A percentile compares a stretch with the other conserved stretches of the same genome.
phyloP scores from a whole-genome alignment of 306 rosid species.

The Begonia loranthoides region DNA sequence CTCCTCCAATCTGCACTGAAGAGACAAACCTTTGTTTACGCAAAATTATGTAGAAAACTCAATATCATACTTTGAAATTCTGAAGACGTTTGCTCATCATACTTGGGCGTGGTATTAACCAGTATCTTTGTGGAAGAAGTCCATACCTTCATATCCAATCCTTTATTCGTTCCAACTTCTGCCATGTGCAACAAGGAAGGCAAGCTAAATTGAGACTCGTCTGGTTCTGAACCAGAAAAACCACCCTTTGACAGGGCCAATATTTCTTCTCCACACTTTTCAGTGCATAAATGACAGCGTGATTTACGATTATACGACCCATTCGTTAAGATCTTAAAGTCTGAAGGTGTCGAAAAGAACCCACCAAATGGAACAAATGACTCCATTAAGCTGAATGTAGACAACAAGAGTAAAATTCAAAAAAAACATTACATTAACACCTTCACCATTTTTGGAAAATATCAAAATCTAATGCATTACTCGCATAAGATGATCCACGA shows the following conservation, averaged over 20 bases:
- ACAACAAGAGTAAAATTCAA: conserved; percentile 12
- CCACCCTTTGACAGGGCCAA: conserved; percentile 30
- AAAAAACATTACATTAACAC: conserved; percentile 2
- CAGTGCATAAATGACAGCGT: conserved; percentile 28
- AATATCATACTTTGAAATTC: neutral
- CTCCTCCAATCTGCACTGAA: conserved; percentile 97
- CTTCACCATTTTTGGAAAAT: no score
- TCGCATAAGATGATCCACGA: no score
- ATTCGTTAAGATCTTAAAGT: conserved; percentile 34
- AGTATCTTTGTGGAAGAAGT: conserved; percentile 9
- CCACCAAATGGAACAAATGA: conserved; percentile 96
- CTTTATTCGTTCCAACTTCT: conserved; percentile 26
- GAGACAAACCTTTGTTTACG: conserved; percentile 47
- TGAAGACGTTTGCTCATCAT: no score
- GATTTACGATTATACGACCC: conserved; percentile 34
- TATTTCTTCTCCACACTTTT: conserved; percentile 43
- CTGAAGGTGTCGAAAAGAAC: conserved; percentile 80
- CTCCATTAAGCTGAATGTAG: conserved; percentile 73
- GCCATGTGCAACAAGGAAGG: conserved; percentile 67
- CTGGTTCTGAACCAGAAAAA: conserved; percentile 29
- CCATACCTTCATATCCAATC: conserved; percentile 58
- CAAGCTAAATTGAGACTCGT: conserved; percentile 36
- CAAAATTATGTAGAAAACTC: conserved; percentile 31
- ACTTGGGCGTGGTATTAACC: no score
- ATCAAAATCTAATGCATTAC: no score